Conservation (phyloP, 306 rosid genomes). For the Quercus ilex region DNA sequence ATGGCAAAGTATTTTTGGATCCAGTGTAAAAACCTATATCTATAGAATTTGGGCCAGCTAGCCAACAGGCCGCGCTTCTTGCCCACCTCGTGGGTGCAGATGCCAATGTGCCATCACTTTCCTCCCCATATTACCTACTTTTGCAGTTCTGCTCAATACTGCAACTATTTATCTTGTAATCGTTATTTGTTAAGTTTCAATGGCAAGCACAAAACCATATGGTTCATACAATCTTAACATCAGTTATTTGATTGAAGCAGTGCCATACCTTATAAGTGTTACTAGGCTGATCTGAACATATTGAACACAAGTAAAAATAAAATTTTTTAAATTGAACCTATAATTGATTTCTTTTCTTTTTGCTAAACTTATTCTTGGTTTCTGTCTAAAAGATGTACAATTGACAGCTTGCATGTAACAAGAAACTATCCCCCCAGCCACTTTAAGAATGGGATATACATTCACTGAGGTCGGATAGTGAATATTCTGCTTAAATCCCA, state of each 20-base stretch:
- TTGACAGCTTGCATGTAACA: neutral
- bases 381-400: neutral
- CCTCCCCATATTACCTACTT: no score
- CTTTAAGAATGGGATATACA: neutral
- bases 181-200: no score
- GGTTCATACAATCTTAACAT: neutral
- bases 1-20: no score
- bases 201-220: no score
- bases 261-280: neutral
- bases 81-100: no score
- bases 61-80: no score
- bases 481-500: conserved; percentile 64
- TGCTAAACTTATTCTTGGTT: neutral
- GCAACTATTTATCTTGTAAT: no score
- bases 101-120: no score
- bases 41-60: no score
- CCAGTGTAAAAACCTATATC: no score
- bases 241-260: neutral
- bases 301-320: neutral
- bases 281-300: neutral
- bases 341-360: neutral
- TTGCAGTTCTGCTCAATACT: no score
- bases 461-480: conserved; percentile 30
- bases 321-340: neutral
- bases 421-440: neutral